Conservation (phyloP, 257 asterid genomes). For the Thymus mandschuricus region DNA sequence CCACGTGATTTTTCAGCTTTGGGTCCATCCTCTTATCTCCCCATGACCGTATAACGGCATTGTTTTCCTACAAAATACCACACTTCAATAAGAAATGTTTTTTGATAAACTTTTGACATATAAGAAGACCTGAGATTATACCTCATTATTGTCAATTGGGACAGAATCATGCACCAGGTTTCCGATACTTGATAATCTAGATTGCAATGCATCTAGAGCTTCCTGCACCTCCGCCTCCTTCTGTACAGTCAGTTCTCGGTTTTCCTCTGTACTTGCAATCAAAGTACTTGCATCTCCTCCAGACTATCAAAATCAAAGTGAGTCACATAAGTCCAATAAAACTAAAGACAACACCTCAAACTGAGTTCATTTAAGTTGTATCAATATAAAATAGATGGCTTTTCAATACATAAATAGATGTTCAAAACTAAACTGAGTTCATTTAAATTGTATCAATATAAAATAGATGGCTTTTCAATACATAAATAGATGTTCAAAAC, state of each 20-base stretch:
- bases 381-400: background rate
- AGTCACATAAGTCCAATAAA: conserved; percentile 5
- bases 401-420: background rate
- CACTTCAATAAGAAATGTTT: conserved; percentile 5
- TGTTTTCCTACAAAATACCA: conserved; percentile 59
- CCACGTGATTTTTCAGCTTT: conserved; percentile 88
- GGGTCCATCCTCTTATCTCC: conserved; percentile 75
- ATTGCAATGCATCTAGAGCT: conserved; percentile 64
- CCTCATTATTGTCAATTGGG: conserved; percentile 82
- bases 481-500: background rate
- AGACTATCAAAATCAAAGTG: conserved; percentile 44
- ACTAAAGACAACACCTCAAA: conserved; percentile 15
- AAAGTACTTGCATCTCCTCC: conserved; percentile 62
- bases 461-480: background rate
- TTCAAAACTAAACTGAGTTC: background rate
- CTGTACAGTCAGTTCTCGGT: conserved; percentile 53
- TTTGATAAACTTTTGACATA: background rate
- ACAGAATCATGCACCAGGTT: conserved; percentile 96
- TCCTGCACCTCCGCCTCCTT: conserved; percentile 86
- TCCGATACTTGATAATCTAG: conserved; percentile 66
- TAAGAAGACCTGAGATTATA: conserved; percentile 23
- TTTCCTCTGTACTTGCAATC: conserved; percentile 61
- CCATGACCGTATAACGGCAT: conserved; percentile 74
- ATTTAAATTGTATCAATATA: background rate
- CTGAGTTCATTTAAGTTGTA: background rate